Evolutionary conservation across 805 yeast species (phyloP), one percentile per base, ranked within the genome.

Genomic region (Helenozyma rhizophorensis): DNA sequence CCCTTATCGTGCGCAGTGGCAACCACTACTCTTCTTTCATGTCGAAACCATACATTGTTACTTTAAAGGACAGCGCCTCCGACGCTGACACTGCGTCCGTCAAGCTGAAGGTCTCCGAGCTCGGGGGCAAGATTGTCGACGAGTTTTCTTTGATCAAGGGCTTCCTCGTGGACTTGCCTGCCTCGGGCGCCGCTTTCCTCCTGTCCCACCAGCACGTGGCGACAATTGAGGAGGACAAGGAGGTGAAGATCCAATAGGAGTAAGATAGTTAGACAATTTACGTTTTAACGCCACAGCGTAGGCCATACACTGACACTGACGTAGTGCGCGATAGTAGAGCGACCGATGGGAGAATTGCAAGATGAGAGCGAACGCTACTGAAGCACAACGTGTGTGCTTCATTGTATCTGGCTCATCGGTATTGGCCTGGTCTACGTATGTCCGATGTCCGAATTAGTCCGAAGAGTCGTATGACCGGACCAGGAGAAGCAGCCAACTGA

Each of bases 141-240:
- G 84, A 80, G 43, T 80, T 70, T 54, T 58, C 68, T 32, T 62
- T 81, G 53, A 78, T 81, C 61, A 81, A 80, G 60, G 88, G 86
- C 1, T 79, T 75, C 48, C 63, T 74, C 51, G 72, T 74, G 37
- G 74, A 75, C 47, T 56, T 82, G 40, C 87, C 88, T 26, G 56
- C 65, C 4, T 38, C 68, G 41, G 80, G 75, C 44, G 63, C 72
- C 22, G 53, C 57, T 14, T 43, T 74, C n/a, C 53, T 81, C 45
- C 55, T 63, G 42, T 49, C 55, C 25, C 69, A 75, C 49, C 73
- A 71, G 18, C 70, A 66, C 30, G 79, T 82, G 44, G 71, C 74
- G 29, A 58, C 68, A 25, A 63, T 80, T 42, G 89, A 82, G 56
- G 86, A 77, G 53, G 89, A 82, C 53, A 62, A 71, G 50, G 83